Evolutionary conservation across 2,329 filamentous ascomycete species (phyloP).

Genomic region (Alternaria panax): DNA sequence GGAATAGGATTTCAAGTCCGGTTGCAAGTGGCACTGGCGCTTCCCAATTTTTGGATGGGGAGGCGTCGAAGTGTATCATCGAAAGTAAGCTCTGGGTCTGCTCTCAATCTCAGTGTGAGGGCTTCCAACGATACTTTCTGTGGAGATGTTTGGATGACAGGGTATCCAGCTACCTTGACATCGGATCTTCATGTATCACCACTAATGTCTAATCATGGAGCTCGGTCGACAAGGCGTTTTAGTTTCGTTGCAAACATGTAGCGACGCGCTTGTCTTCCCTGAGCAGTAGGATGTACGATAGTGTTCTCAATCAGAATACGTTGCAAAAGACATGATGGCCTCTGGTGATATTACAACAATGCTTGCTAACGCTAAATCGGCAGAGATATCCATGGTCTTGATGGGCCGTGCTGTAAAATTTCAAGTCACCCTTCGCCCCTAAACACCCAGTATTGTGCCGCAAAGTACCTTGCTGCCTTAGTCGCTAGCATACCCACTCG

Average conservation of each 20-base stretch:
- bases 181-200: neutral
- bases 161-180: neutral
- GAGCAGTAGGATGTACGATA: neutral
- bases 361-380: neutral
- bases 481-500: constrained; percentile 28
- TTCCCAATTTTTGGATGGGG: neutral
- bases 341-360: neutral
- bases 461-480: constrained; percentile 5
- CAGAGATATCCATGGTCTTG: neutral
- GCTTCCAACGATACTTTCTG: too few relatives aligned
- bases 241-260: neutral
- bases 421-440: neutral
- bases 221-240: neutral
- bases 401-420: neutral
- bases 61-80: neutral
- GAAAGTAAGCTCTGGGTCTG: neutral
- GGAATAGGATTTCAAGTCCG: neutral
- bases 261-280: neutral
- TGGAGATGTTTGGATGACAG: neutral
- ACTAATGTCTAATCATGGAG: neutral
- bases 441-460: neutral
- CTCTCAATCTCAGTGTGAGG: neutral
- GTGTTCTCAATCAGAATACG: neutral
- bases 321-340: neutral
- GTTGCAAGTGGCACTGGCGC: neutral